These are phyloP conservation scores for Geosmithia morbida DNA, from an alignment of 2,329 filamentous ascomycete species.

Conservation along the genomic window DNA sequence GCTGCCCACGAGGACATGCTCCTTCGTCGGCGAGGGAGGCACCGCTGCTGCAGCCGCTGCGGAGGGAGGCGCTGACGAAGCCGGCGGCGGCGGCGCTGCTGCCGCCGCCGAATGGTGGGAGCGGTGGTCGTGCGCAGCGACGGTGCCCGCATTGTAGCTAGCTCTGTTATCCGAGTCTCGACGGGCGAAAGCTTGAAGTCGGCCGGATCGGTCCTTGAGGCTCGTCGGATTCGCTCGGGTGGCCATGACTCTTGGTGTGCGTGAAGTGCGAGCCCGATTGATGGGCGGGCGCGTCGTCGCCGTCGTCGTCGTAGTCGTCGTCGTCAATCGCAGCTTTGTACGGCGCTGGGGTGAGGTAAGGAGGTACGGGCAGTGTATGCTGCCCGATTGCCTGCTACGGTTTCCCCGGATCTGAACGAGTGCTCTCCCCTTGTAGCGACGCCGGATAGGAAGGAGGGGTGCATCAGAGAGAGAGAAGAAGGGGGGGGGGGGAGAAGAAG, in stretches of 20 bases:
- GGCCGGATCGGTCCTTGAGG: conserved; percentile 15
- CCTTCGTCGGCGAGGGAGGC: background rate
- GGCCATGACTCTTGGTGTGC: background rate
- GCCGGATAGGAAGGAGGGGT: too few species aligned
- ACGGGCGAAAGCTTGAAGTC: conserved; percentile 16
- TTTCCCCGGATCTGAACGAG: too few species aligned
- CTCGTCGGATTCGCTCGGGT: background rate
- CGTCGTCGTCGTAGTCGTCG: too few species aligned
- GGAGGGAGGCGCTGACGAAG: background rate
- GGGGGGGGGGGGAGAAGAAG: too few species aligned
- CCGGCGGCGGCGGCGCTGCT: background rate
- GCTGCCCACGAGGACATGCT: background rate
- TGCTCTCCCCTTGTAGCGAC: too few species aligned
- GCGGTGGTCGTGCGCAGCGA: background rate
- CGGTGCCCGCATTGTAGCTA: conserved; percentile 1
- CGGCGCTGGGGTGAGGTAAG: too few species aligned
- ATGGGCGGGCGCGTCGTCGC: too few species aligned
- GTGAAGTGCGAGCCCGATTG: too few species aligned
- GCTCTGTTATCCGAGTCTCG: conserved; percentile 7
- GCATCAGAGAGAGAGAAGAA: too few species aligned
- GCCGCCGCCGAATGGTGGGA: background rate
- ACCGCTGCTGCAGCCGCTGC: background rate
- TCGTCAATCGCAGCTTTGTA: too few species aligned
- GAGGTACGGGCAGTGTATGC: too few species aligned
- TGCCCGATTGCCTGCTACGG: too few species aligned